These are phyloP conservation scores for Aspergillus conjunctus DNA, from an alignment of 495 filamentous ascomycete genomes.

Conservation along the genomic window DNA sequence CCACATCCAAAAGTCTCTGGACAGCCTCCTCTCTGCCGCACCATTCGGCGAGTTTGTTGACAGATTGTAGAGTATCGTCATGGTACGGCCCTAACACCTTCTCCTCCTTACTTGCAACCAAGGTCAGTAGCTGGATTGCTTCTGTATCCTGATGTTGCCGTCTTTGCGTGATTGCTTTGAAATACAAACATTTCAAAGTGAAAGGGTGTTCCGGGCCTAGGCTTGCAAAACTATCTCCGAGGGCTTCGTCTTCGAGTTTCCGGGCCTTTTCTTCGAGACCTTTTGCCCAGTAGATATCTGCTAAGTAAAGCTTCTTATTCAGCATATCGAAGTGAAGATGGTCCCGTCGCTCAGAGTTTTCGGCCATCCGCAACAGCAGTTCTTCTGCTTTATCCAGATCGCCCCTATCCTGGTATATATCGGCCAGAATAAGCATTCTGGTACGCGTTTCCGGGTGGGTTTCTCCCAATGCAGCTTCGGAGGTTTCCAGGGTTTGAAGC, in stretches of 20 bases:
- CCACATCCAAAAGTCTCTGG: slow-evolving; percentile 5
- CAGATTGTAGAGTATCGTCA: slow-evolving; percentile 2
- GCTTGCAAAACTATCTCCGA: slow-evolving; percentile 5
- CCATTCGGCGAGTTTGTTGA: slow-evolving; percentile 12
- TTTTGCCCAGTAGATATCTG: slow-evolving; percentile 10
- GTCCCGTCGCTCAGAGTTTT: not conserved
- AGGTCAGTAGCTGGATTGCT: slow-evolving; percentile 10
- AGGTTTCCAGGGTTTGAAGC: slow-evolving; percentile 29
- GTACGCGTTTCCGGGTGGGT: slow-evolving; percentile 25
- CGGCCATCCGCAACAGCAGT: slow-evolving; percentile 1
- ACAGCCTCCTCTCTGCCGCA: slow-evolving; percentile 11
- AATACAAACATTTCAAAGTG: slow-evolving; percentile 11
- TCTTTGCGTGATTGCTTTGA: slow-evolving; percentile 4
- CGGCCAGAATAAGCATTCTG: slow-evolving; percentile 13
- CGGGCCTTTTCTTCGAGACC: slow-evolving; percentile 2
- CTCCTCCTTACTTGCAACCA: slow-evolving; percentile 1
- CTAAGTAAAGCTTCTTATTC: slow-evolving; percentile 1
- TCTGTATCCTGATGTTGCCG: slow-evolving; percentile 1
- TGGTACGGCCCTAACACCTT: slow-evolving; percentile 2
- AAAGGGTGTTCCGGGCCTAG: slow-evolving; percentile 15
- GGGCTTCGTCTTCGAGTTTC: slow-evolving; percentile 1
- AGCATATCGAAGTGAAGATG: not conserved
- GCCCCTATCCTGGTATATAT: slow-evolving; percentile 4
- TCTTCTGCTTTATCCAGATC: slow-evolving; percentile 13
- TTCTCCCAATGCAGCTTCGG: slow-evolving; percentile 23